phyloP scores from a whole-genome alignment of 1,139 yeast genomes.

The Suhomyces kunorum region DNA sequence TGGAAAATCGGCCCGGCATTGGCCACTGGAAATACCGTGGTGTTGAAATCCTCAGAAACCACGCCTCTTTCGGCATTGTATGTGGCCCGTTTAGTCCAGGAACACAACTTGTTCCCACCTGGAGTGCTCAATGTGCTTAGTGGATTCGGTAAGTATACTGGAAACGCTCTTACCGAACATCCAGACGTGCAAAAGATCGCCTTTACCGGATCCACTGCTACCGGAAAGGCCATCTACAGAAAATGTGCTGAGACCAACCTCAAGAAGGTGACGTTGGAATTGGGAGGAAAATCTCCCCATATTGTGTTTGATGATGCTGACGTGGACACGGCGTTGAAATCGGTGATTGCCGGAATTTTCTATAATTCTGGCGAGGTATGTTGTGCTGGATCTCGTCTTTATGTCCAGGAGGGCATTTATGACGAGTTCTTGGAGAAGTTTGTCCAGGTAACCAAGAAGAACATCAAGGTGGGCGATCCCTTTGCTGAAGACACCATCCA shows the following conservation, averaged over 20 bases:
- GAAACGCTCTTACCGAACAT: conserved; percentile 71
- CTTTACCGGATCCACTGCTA: conserved; percentile 82
- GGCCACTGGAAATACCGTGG: conserved; percentile 79
- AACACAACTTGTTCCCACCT: conserved; percentile 70
- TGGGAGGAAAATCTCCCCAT: conserved; percentile 87
- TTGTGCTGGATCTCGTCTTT: conserved; percentile 26
- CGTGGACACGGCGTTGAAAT: conserved; percentile 38
- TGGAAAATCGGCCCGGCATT: conserved; percentile 88
- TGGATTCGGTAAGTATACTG: conserved; percentile 79
- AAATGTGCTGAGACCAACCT: conserved; percentile 67
- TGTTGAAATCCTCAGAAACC: conserved; percentile 79
- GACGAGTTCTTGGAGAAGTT: conserved; percentile 22
- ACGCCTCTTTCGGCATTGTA: conserved; percentile 80
- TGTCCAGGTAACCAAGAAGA: conserved; percentile 19
- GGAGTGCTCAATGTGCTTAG: conserved; percentile 78
- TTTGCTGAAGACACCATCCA: conserved; percentile 20
- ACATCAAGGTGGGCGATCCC: conserved; percentile 19
- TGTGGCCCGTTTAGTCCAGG: conserved; percentile 58
- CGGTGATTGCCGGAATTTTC: conserved; percentile 23
- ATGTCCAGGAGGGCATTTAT: conserved; percentile 24
- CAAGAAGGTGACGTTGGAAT: conserved; percentile 80
- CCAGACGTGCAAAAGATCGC: conserved; percentile 74
- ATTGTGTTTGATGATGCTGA: conserved; percentile 76
- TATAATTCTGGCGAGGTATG: conserved; percentile 27
- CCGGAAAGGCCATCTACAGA: conserved; percentile 75